Base-by-base conservation (phyloP, 2,329 filamentous ascomycete species). In the Scedosporium aurantiacum region DNA sequence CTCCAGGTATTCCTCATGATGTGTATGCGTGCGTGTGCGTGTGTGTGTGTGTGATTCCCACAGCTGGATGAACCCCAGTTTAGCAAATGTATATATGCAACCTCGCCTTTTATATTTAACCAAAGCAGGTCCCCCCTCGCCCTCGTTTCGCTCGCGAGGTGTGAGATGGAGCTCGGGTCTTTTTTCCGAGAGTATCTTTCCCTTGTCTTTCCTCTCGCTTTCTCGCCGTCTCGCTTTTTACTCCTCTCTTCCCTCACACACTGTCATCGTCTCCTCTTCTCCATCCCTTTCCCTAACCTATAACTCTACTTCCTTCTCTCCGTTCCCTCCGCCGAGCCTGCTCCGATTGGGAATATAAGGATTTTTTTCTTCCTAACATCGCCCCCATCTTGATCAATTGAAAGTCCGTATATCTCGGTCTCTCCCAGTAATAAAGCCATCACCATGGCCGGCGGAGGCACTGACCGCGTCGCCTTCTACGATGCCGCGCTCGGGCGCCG, bases 401-500 rank as follows among this genome's bases (percentile, higher is more conserved):
- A 25, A 56, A 16, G 16, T 6, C 43, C 43, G 7, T 7, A 21
- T 21, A 21, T 14, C 43, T 47, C 18, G 43, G 18, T 47, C 18
- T 47, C 40, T 43, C 4, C 23, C 23, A 55, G 2, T 6, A n/a
- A 55, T 8, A 28, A n/a, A 52, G 45, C 23, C 2, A 16, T 10
- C 37, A 58, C 5, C 16, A 63, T 63, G 61, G 61, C 28, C 28
- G 61, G 52, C 23, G 61, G 18, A 3, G 58, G 25, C 52, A 37
- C 58, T 45, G 58, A 57, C 18, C 37, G 52, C 28, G 58, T 40
- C 43, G 27, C 50, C 28, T 54, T 60, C 18, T 63, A 63, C 41
- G 54, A 63, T 43, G 61, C 61, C 21, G 81, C 81, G 18, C 70
- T 83, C 12, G 68, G 75, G 47, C 76, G 79, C 60, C 79, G 80